A percentile compares a stretch with the other conserved stretches of the same genome.
phyloP scores from a whole-genome alignment of 2,329 filamentous ascomycete genomes.

The Aspergillus felis region DNA sequence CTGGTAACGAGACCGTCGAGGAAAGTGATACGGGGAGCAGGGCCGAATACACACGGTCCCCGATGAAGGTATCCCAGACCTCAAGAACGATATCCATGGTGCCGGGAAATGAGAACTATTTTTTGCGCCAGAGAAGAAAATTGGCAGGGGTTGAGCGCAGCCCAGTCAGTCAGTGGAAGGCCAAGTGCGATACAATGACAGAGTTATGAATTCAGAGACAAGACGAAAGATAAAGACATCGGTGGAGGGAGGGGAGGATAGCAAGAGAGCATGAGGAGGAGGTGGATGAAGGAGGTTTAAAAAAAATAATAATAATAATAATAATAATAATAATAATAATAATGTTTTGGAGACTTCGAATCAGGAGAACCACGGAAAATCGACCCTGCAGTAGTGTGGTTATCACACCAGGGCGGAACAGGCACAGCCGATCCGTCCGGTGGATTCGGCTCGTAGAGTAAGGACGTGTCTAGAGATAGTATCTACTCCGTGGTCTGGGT shows the following conservation, averaged over 20 bases:
- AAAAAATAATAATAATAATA: constrained; percentile 10
- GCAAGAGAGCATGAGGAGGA: constrained; percentile 3
- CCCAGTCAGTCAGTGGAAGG: too few species aligned
- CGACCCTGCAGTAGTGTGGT: not conserved
- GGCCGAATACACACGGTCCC: constrained; percentile 73
- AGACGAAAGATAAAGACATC: not conserved
- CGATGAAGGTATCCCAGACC: constrained; percentile 73
- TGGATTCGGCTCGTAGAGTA: constrained; percentile 1
- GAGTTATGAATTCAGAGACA: not conserved
- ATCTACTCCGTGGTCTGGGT: not conserved
- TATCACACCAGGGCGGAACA: constrained; percentile 35
- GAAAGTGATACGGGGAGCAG: constrained; percentile 59
- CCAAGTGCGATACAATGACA: not conserved
- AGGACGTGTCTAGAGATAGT: too few species aligned
- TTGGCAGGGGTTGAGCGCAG: too few species aligned
- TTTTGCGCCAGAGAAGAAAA: not conserved
- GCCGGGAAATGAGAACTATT: constrained; percentile 1
- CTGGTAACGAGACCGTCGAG: constrained; percentile 51
- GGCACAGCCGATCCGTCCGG: constrained; percentile 18
- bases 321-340: constrained; percentile 16
- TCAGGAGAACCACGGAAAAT: not conserved
- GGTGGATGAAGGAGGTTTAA: not conserved
- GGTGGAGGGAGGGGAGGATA: constrained; percentile 8
- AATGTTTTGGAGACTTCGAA: not conserved
- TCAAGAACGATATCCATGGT: constrained; percentile 91